These are phyloP conservation scores for Heimioporus sp. DNA, from an alignment of 768 basidiomycete species.

Conservation along the genomic window DNA sequence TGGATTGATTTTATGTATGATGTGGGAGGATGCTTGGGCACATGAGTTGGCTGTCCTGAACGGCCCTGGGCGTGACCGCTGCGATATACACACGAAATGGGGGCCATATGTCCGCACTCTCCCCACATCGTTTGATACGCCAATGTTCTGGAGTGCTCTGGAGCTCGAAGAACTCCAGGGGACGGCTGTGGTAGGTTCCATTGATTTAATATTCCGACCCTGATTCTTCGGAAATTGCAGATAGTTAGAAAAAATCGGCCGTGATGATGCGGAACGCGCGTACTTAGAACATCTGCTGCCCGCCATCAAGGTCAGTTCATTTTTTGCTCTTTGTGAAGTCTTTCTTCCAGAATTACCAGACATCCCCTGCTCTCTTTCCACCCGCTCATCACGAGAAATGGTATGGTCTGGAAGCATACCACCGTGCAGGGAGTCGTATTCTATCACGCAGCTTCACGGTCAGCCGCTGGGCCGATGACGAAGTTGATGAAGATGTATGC, in stretches of 20 bases:
- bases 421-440: constrained; percentile 88
- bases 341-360: constrained; percentile 48
- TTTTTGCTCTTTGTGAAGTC: background rate
- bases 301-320: constrained; percentile 56
- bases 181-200: constrained; percentile 81
- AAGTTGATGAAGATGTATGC: constrained; percentile 9
- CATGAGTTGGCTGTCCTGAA: constrained; percentile 51
- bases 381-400: constrained; percentile 38
- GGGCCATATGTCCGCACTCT: constrained; percentile 39
- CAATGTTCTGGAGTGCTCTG: constrained; percentile 88
- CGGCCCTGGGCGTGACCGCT: background rate
- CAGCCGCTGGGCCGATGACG: constrained; percentile 51
- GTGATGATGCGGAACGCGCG: constrained; percentile 73
- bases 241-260: constrained; percentile 78
- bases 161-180: constrained; percentile 77
- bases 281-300: constrained; percentile 69
- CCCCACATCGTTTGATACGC: constrained; percentile 76
- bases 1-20: constrained; percentile 88
- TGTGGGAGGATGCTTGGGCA: constrained; percentile 85
- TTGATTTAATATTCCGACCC: background rate
- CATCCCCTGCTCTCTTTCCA: constrained; percentile 71
- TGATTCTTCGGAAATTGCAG: no score
- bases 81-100: constrained; percentile 13
- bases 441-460: constrained; percentile 91
- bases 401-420: constrained; percentile 76